phyloP scores from a whole-genome alignment of 495 filamentous ascomycete species.

The Aspergillus homomorphus region DNA sequence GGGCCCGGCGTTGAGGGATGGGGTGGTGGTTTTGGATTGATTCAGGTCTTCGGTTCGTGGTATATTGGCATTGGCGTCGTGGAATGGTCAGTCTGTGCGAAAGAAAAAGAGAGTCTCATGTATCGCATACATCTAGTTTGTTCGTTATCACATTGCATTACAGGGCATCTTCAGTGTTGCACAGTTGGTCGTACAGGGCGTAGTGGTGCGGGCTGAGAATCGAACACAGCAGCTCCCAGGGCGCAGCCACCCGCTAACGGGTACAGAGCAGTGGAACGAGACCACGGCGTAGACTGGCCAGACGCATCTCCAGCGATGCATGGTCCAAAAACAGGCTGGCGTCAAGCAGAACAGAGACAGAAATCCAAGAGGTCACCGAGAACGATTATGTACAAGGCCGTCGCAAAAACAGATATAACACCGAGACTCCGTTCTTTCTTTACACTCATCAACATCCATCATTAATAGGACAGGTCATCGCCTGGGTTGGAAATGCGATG shows the following conservation, averaged over 20 bases:
- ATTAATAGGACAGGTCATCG: constrained; percentile 42
- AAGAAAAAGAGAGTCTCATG: constrained; percentile 6
- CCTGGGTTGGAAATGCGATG: constrained; percentile 26
- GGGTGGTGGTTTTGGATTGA: not conserved
- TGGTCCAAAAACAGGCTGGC: too few species aligned
- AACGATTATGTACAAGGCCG: too few species aligned
- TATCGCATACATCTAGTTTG: not conserved
- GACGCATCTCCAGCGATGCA: too few species aligned
- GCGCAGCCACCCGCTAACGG: not conserved
- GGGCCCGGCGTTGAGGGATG: not conserved
- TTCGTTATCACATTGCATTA: not conserved
- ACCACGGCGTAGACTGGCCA: not conserved
- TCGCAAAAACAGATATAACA: too few species aligned
- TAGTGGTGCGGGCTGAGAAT: not conserved
- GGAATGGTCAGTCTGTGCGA: too few species aligned
- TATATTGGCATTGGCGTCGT: too few species aligned
- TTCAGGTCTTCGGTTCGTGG: not conserved
- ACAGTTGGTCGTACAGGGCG: not conserved
- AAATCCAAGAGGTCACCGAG: not conserved
- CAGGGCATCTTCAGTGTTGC: not conserved
- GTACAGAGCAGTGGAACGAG: not conserved
- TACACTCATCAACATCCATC: constrained; percentile 1
- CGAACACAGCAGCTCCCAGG: not conserved
- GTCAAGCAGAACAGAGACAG: not conserved
- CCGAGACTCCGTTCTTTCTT: not conserved